These are phyloP conservation scores for Monilinia aucupariae DNA, from an alignment of 2,329 filamentous ascomycete species.

Conservation along the genomic window DNA sequence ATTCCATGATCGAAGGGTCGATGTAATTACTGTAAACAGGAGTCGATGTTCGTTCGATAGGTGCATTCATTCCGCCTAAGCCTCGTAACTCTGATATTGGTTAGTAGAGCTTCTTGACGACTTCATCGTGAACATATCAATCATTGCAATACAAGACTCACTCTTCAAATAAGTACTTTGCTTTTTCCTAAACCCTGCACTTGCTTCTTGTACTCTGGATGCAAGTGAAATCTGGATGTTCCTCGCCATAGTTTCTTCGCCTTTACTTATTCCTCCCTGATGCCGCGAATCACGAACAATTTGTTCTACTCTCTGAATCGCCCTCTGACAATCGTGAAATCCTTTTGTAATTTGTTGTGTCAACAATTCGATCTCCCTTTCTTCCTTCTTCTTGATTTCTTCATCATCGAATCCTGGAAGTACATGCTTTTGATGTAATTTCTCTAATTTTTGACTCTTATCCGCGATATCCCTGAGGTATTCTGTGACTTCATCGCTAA, in stretches of 20 bases:
- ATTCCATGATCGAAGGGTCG: slow-evolving; percentile 86
- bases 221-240: slow-evolving; percentile 94
- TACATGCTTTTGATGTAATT: slow-evolving; percentile 94
- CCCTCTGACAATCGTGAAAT: slow-evolving; percentile 85
- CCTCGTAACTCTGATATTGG: slow-evolving; percentile 60
- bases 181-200: slow-evolving; percentile 90
- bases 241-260: slow-evolving; percentile 91
- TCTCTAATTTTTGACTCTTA: slow-evolving; percentile 80
- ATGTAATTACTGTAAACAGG: slow-evolving; percentile 54
- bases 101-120: slow-evolving; percentile 19
- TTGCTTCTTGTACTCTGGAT: slow-evolving; percentile 82
- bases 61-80: slow-evolving; percentile 56
- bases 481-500: slow-evolving; percentile 89
- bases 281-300: slow-evolving; percentile 79
- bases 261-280: slow-evolving; percentile 65
- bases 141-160: slow-evolving; percentile 39
- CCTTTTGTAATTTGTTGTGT: slow-evolving; percentile 84
- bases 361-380: slow-evolving; percentile 81
- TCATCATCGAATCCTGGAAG: slow-evolving; percentile 96
- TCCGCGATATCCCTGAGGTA: slow-evolving; percentile 72
- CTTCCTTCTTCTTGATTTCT: slow-evolving; percentile 78
- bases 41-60: slow-evolving; percentile 50
- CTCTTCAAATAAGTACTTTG: slow-evolving; percentile 95
- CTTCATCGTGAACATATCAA: neutral
- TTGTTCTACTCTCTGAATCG: slow-evolving; percentile 79